Evolutionary conservation across 805 yeast genomes (phyloP), one percentile per base, ranked within the genome.

Genomic region (Metschnikowia drakensbergensis): DNA sequence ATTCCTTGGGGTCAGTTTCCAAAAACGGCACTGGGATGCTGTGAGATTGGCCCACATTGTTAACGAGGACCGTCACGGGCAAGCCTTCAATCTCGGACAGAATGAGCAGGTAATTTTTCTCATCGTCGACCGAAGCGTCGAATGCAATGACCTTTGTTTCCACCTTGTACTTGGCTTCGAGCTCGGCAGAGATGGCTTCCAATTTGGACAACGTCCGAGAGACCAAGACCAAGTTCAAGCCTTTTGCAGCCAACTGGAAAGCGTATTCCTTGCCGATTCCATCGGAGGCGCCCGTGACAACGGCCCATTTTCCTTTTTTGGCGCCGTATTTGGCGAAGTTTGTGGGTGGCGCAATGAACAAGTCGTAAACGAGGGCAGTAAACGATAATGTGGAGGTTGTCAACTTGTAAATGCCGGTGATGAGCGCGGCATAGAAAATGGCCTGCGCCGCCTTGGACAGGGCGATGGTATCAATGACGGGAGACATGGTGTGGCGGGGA

Each of bases 181-280:
- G 76, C 48, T 86, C 91, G 4, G 71, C 57, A 22, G 92, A 80
- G 42, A 90, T 64, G 4, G 70, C 67, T 57, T 83, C 84, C 58
- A 94, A 78, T 64, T 91, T 92, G 29, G 86, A 72, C 62, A 77
- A 77, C 13, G 96, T 89, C 69, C 99, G 82, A 26, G 97, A 87
- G 11, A 92, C 83, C 56, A 94, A 76, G 9, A 88, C 83, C 41
- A 94, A 66, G 58, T 90, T 91, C 66, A 91, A 85, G 1, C 96
- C 96, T 55, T 79, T 82, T 46, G 76, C 67, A 9, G 98, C 99
- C 67, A 94, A 77, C 69, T 92, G 98, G 26, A 69, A 62, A 1
- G 97, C 84, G 63, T 80, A 94, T 66, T 94, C 96, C 64, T 91
- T 89, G 49, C 99, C 99, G 61, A 94, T 86, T 32, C 99, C 99